Evolutionary conservation across 23 red algal genomes (phyloP).

Genomic region (Gracilaria domingensis): DNA sequence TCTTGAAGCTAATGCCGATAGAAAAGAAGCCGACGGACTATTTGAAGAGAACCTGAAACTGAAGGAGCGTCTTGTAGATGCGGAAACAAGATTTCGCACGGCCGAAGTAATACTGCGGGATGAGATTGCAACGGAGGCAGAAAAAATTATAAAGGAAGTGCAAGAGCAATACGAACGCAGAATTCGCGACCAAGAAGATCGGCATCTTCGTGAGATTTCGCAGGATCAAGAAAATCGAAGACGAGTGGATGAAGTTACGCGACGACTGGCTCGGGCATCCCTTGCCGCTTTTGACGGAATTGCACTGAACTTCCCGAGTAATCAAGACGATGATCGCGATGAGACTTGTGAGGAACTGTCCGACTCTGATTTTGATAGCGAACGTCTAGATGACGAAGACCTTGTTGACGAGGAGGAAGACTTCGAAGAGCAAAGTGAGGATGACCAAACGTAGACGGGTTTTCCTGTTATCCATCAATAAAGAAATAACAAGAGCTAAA

Average conservation of each 20-base stretch:
- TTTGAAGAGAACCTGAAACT: slow-evolving; percentile 54
- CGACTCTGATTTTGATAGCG: slow-evolving; percentile 17
- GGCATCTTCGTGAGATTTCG: slow-evolving; percentile 12
- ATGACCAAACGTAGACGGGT: neutral
- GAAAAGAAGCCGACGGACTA: neutral
- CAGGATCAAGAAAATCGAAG: neutral
- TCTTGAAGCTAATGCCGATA: slow-evolving; percentile 5
- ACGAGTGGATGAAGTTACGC: slow-evolving; percentile 5
- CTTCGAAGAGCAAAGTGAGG: neutral
- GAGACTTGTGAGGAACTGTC: neutral
- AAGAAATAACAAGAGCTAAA: neutral
- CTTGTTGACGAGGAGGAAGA: neutral
- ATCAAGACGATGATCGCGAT: neutral
- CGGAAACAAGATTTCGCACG: slow-evolving; percentile 29
- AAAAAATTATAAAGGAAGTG: slow-evolving; percentile 63
- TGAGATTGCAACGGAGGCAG: slow-evolving; percentile 58
- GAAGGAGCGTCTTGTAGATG: slow-evolving; percentile 54
- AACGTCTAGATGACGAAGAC: neutral
- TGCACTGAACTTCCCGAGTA: slow-evolving; percentile 8
- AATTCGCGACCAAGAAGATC: slow-evolving; percentile 9
- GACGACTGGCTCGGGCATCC: slow-evolving; percentile 24
- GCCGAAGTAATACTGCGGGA: slow-evolving; percentile 58
- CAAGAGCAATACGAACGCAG: slow-evolving; percentile 55
- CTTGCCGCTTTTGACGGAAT: slow-evolving; percentile 31
- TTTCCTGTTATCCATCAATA: neutral